A percentile compares a stretch with the other conserved stretches of the same genome.
Evolutionary conservation across 116 monocot genomes (phyloP).

Genomic region (Trichopus zeylanicus): DNA sequence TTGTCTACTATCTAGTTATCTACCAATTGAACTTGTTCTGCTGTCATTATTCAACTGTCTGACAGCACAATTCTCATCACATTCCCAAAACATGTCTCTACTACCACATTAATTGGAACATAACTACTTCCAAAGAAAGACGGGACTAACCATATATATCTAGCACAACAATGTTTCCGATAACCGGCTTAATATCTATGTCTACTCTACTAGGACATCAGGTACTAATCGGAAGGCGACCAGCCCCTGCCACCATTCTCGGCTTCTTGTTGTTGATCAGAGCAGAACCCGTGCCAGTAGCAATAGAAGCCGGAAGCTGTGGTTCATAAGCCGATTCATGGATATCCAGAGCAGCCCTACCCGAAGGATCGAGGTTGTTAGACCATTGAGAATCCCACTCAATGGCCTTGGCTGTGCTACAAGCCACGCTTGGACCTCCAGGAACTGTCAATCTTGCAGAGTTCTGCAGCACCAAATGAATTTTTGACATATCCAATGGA

Average conservation of each 20-base stretch:
- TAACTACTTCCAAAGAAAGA: no score
- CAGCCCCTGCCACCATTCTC: constrained; percentile 3
- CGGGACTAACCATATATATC: no score
- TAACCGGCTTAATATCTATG: no score
- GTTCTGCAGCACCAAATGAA: constrained; percentile 12
- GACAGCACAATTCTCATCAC: no score
- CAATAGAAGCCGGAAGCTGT: neutral
- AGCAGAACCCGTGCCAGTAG: constrained; percentile 3
- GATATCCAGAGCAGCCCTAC: constrained; percentile 30
- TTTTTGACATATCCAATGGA: neutral
- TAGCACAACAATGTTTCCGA: no score
- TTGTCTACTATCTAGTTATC: no score
- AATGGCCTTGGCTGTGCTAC: constrained; percentile 31
- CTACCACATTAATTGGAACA: no score
- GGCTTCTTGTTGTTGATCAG: constrained; percentile 7
- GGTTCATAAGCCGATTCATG: constrained; percentile 26
- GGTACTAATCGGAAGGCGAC: neutral
- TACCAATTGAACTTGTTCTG: no score
- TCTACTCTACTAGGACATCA: no score
- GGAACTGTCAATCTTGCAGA: constrained; percentile 23
- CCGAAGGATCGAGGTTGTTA: constrained; percentile 20
- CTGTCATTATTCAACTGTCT: no score
- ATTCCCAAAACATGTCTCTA: no score
- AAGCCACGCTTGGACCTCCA: constrained; percentile 32
- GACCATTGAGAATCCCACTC: constrained; percentile 34